Base-by-base conservation (phyloP, 805 yeast species). In the Pichia manshurica region DNA sequence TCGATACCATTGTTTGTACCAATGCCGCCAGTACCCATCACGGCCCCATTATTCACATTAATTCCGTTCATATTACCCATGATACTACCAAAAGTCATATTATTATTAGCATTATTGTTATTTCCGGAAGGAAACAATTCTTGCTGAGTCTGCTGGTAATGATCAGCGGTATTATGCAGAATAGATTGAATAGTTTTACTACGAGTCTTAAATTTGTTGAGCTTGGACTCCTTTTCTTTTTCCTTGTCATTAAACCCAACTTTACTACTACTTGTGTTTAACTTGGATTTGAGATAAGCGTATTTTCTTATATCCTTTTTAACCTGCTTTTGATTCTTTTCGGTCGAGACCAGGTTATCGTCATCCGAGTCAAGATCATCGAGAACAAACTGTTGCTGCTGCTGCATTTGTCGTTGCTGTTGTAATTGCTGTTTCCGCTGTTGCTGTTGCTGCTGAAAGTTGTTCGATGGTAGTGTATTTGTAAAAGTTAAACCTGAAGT, bases 181-280 rank as follows among this genome's bases (percentile, higher is more conserved):
- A 61, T 51, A 4, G 58, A 48, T 39, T 60, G 62, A 12, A 61
- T 46, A 2, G 63, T 53, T 41, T 57, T 59, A 23, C 56, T 55
- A 12, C 46, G 42, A 13, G 53, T 52, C 37, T 60, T 61, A 8
- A 60, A 42, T 36, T 58, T 60, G 16, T 51, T 54, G 8, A 60
- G 44, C 25, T 52, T 57, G 1, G 60, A 54, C 32, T 54, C 60
- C 35, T 53, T 57, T 13, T 34, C 49, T 9, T 40, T 39, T 13
- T 46, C 33, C 13, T 22, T 25, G 25, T 22, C 37, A 39, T 34
- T 39, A n/a, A 28, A 22, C 7, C 31, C 22, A 12, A 41, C 28
- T 33, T 42, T 41, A 19, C 10, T 29, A 19, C 22, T 42, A 17
- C 45, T 20, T 12, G 34, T 31, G 16, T 37, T 31, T 2, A 45